These are phyloP conservation scores for Linnemannia hyalina DNA, from an alignment of 192 early-diverging fungal species.

Conservation along the genomic window DNA sequence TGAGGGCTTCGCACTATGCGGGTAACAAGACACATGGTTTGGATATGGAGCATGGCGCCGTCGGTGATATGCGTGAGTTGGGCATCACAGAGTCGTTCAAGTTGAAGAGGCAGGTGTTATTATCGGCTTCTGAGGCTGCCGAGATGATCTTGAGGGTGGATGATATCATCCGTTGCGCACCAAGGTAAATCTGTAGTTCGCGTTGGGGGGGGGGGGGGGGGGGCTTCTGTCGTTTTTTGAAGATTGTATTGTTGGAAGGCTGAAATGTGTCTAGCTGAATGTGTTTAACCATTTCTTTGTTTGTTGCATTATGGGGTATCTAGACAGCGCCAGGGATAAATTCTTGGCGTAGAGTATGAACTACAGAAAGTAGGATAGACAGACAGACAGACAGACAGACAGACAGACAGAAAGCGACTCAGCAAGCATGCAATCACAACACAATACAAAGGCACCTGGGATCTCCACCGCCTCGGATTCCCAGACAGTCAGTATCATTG, in stretches of 20 bases:
- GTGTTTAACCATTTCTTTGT: background rate
- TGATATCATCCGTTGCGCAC: conserved; percentile 95
- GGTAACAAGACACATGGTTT: conserved; percentile 81
- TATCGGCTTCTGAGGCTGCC: conserved; percentile 93
- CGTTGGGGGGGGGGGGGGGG: background rate
- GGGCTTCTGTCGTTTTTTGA: background rate
- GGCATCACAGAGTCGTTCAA: conserved; percentile 97
- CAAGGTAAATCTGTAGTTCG: conserved; percentile 32
- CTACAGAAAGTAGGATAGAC: background rate
- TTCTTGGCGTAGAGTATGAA: background rate
- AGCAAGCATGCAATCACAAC: background rate
- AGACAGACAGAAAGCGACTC: background rate
- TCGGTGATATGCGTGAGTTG: conserved; percentile 83
- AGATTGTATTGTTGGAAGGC: background rate
- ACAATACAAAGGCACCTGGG: background rate
- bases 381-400: background rate
- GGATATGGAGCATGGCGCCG: conserved; percentile 87
- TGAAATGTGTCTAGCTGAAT: background rate
- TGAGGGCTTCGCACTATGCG: conserved; percentile 93
- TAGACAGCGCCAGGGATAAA: conserved; percentile 19
- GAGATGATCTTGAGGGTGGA: conserved; percentile 98
- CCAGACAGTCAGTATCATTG: background rate
- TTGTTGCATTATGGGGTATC: background rate
- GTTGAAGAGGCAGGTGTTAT: conserved; percentile 91
- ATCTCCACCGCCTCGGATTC: background rate